Base-by-base conservation (phyloP, 179 eudicot species). In the Beta corolliflora region DNA sequence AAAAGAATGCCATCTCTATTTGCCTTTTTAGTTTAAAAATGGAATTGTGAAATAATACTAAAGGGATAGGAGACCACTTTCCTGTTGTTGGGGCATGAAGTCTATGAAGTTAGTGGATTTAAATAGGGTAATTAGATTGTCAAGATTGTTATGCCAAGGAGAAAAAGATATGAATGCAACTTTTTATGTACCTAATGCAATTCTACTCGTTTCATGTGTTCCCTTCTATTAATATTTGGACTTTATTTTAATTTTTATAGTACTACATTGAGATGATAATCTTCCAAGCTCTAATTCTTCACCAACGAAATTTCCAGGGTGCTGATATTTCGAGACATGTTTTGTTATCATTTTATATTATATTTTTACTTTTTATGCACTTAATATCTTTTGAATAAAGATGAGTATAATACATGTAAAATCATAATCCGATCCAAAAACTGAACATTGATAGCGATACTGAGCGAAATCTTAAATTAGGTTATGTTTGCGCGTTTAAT, bases 21-120 rank as follows among this genome's bases (percentile, higher is more conserved):
- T 80, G 25, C 48, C 69, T 55, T 77, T 71, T 77, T 80, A 3
- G 41, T 21, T 44, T 16, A 16, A 76, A 45, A 23, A 55, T 18
- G 80, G 80, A 88, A 71, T 14, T 52, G 52, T 71, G 77, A 73
- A 54, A 77, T 60, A 74, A 74, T 52, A 69, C 14, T 63, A 91
- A 93, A 87, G 86, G 82, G 82, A 87, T 83, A 82, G 83, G 84
- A 88, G 89, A 88, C 90, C 93, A 88, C 92, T 92, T 92, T 91
- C 74, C 84, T 86, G 77, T 91, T 91, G 91, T 89, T 89, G 89
- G 88, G 86, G 87, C 91, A 81, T 86, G 63, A 91, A 92, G 91
- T 90, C 94, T 88, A 88, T 31, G 76, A 64, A 83, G 91, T 90
- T 87, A 89, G 93, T 89, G 90, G 93, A 84, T 84, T 83, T 25